These are phyloP conservation scores for Rosa rugosa DNA, from an alignment of 306 rosid genomes.

Conservation along the genomic window DNA sequence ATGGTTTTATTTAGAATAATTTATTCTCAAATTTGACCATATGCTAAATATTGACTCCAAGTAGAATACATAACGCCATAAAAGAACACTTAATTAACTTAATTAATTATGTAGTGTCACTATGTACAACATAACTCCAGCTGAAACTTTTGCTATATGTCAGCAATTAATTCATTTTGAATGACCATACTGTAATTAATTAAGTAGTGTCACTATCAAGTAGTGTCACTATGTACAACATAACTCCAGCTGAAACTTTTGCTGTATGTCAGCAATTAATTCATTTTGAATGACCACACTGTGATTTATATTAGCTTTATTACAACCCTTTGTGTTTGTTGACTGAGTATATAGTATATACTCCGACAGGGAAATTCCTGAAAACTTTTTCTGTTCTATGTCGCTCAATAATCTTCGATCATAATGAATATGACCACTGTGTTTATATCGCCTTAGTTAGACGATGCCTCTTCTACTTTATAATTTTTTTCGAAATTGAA, in stretches of 20 bases:
- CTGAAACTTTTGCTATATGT: not conserved
- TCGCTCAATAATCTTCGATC: not conserved
- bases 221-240: not conserved
- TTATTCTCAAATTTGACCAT: conserved; percentile 34
- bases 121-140: not conserved
- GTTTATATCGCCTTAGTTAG: not conserved
- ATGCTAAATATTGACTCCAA: not conserved
- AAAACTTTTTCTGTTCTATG: not conserved
- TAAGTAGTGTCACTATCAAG: too few relatives aligned
- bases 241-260: not conserved
- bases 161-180: not conserved
- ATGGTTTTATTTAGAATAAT: not conserved
- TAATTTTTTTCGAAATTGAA: not conserved
- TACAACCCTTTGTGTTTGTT: not conserved
- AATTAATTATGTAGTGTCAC: too few relatives aligned
- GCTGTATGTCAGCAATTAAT: not conserved
- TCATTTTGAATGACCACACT: not conserved
- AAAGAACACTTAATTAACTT: not conserved
- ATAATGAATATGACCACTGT: not conserved
- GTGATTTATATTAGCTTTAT: not conserved
- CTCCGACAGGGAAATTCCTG: not conserved
- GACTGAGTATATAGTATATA: not conserved
- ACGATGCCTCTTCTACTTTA: not conserved
- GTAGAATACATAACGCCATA: conserved; percentile 33
- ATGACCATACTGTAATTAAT: not conserved